Percentiles rank a stretch among this genome's conserved stretches.
Conservation (phyloP, 345 rosid genomes). For the Aquilaria yunnanensis region DNA sequence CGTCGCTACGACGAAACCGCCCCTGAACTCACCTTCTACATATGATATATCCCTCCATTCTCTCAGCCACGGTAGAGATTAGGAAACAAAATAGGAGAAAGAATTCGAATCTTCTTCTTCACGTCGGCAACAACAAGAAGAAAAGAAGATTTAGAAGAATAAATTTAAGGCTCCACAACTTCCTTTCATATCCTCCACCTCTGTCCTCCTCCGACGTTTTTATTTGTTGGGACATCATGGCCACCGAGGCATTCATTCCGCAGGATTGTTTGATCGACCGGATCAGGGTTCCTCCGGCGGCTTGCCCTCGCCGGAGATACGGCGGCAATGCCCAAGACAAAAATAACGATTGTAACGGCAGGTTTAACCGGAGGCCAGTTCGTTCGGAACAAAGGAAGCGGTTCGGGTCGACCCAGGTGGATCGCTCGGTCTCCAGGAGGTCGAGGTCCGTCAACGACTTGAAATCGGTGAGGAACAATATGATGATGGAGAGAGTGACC, state of each 20-base stretch:
- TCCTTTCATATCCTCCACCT: too few species aligned
- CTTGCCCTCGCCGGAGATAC: conserved; percentile 42
- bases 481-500: conserved; percentile 31
- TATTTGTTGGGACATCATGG: conserved; percentile 33
- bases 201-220: too few species aligned
- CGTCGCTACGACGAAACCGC: too few species aligned
- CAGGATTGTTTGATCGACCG: conserved; percentile 52
- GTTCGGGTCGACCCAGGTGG: conserved; percentile 3
- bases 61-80: too few species aligned
- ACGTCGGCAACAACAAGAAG: too few species aligned
- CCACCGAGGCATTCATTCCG: conserved; percentile 73
- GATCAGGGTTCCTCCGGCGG: conserved; percentile 38
- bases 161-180: too few species aligned
- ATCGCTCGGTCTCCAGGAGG: conserved; percentile 21
- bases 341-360: conserved; percentile 13
- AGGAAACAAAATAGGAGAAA: too few species aligned
- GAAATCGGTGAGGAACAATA: conserved; percentile 17
- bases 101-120: too few species aligned
- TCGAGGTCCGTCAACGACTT: conserved; percentile 31
- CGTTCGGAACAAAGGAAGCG: conserved; percentile 32
- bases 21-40: too few species aligned
- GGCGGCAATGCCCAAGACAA: not conserved
- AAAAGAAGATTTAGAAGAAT: too few species aligned
- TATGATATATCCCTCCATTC: too few species aligned
- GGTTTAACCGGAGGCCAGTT: conserved; percentile 35